A percentile compares a stretch with the other conserved stretches of the same genome.
phyloP scores from a whole-genome alignment of 1,139 yeast genomes.

The Taphrina deformans region DNA sequence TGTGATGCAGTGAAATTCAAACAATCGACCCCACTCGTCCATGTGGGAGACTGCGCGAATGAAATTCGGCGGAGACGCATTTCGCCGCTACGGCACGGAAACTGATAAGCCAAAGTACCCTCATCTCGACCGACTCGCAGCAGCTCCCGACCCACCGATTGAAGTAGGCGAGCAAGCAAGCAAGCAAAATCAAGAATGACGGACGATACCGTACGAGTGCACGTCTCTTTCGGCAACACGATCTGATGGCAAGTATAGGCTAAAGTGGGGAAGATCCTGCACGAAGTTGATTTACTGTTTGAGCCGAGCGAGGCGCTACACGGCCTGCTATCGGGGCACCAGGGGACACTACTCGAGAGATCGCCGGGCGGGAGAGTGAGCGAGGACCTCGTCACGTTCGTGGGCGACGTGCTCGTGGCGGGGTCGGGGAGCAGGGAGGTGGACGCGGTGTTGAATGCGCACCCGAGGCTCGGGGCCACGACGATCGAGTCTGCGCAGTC shows the following conservation, averaged over 20 bases:
- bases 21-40: no score
- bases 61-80: conserved; percentile 2
- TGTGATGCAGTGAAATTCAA: no score
- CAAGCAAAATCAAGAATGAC: no score
- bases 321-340: neutral
- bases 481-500: conserved; percentile 62
- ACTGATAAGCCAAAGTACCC: neutral
- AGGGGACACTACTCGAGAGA: neutral
- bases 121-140: no score
- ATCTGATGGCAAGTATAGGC: neutral
- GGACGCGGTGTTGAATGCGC: conserved; percentile 52
- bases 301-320: conserved; percentile 23
- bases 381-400: neutral
- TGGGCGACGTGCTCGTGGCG: neutral
- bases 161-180: no score
- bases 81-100: neutral
- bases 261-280: neutral
- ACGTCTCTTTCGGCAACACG: no score
- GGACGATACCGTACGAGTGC: no score
- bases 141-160: no score
- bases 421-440: conserved; percentile 7
- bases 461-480: conserved; percentile 78
- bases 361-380: neutral
- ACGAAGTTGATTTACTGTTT: conserved; percentile 14
- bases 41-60: neutral